Evolutionary conservation across 805 yeast species (phyloP), one percentile per base, ranked within the genome.

Genomic region (Blastobotrys peoriensis): DNA sequence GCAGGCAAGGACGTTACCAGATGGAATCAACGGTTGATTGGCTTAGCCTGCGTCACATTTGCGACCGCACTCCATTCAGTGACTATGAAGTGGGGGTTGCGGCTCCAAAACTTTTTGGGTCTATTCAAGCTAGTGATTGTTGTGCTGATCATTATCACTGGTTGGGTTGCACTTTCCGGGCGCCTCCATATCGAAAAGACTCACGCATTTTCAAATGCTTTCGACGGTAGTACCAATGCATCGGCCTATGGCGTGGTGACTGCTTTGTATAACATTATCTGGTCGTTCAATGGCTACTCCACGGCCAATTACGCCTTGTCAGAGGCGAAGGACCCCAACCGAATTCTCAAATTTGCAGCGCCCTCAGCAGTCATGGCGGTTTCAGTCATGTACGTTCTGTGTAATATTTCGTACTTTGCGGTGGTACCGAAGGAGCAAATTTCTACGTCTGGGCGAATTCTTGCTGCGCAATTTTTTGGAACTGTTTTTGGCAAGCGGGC

Each of bases 281-380:
- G 91, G 91, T 82, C 91, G 1, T 85, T 78, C 55, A 77, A 83
- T 55, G 94, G 94, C 41, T 85, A 84, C 61, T 81, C 89, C 33
- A 85, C 85, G 59, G 89, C 82, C 43, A 84, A 85, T 65, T 84
- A 85, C 56, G 91, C 93, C 4, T 70, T 84, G 39, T 86, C 88
- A 56, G 95, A 85, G 65, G 78, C 79, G 40, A 80, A 76, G 60
- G 74, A 86, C 61, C 93, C 94, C 2, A 75, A 76, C 38, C 75
- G 76, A 55, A 79, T 85, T 40, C 74, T 83, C 60, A 78, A 68
- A 57, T 63, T 74, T 44, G 88, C 91, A 10, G 94, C 89, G 36
- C 95, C 95, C 35, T 56, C 73, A 21, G 86, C 94, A 0, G 68
- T 86, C 50, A 56, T 79, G 21, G 59, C 70, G 36, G 71, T 85